Conservation (phyloP, 345 rosid species). For the Linum usitatissimum region DNA sequence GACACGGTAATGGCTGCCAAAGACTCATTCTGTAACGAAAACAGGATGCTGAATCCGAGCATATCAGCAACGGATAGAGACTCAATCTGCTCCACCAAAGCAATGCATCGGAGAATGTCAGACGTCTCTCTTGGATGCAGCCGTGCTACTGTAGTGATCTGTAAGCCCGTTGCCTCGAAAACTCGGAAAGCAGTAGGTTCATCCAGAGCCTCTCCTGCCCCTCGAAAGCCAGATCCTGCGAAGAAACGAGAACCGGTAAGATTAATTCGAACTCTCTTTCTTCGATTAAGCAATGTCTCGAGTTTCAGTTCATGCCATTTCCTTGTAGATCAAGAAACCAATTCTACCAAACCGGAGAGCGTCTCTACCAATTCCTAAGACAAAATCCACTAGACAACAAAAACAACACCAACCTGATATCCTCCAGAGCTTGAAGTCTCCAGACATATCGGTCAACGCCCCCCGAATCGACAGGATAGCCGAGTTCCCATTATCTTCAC, state of each 20-base stretch:
- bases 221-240: slow-evolving; percentile 30
- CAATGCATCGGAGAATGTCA: slow-evolving; percentile 32
- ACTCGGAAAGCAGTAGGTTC: slow-evolving; percentile 26
- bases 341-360: slow-evolving; percentile 58
- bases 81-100: slow-evolving; percentile 44
- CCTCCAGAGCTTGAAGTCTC: slow-evolving; percentile 55
- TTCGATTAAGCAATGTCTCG: background rate
- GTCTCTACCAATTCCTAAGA: slow-evolving; percentile 55
- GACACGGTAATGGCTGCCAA: slow-evolving; percentile 31
- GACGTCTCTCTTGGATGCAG: slow-evolving; percentile 49
- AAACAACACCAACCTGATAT: slow-evolving; percentile 34
- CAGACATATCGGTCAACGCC: slow-evolving; percentile 90
- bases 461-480: slow-evolving; percentile 91
- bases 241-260: slow-evolving; percentile 61
- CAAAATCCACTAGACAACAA: slow-evolving; percentile 18
- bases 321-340: slow-evolving; percentile 31
- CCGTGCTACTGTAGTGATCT: slow-evolving; percentile 58
- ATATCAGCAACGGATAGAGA: slow-evolving; percentile 69
- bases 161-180: slow-evolving; percentile 51
- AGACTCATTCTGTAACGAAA: slow-evolving; percentile 30
- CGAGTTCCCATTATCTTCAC: slow-evolving; percentile 89
- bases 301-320: slow-evolving; percentile 8
- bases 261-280: background rate
- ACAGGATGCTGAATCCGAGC: slow-evolving; percentile 74
- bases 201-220: slow-evolving; percentile 39